Conservation (phyloP, 2,329 filamentous ascomycete genomes). For the Anisogramma anomala region DNA sequence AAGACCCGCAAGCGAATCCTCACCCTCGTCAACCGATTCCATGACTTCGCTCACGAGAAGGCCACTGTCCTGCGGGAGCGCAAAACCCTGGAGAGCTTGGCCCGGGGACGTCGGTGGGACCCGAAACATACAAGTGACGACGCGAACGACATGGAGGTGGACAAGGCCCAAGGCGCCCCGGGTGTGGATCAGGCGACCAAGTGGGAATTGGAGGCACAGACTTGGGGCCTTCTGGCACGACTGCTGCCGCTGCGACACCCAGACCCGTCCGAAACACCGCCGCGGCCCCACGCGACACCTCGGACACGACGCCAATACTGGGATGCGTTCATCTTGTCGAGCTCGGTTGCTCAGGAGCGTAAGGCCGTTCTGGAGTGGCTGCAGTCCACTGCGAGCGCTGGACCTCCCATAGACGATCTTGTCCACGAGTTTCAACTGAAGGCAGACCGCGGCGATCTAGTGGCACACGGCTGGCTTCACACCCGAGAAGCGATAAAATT, state of each 20-base stretch:
- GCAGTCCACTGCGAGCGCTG: conserved; percentile 60
- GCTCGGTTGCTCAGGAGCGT: conserved; percentile 65
- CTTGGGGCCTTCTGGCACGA: conserved; percentile 75
- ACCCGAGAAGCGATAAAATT: conserved; percentile 84
- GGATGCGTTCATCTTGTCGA: conserved; percentile 62
- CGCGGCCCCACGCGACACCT: conserved; percentile 16
- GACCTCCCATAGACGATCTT: conserved; percentile 62
- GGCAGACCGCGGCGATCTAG: conserved; percentile 68
- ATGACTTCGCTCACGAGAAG: conserved; percentile 40
- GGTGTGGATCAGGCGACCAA: conserved; percentile 39
- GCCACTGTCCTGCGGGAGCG: conserved; percentile 32
- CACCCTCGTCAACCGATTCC: conserved; percentile 55
- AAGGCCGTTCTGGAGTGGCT: conserved; percentile 77
- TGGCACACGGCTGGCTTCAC: conserved; percentile 84
- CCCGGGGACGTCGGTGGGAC: conserved; percentile 22
- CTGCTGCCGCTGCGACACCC: conserved; percentile 61
- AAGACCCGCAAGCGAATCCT: conserved; percentile 57
- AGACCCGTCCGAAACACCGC: conserved; percentile 21
- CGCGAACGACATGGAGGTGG: conserved; percentile 44
- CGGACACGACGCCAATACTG: conserved; percentile 34
- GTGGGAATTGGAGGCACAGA: conserved; percentile 75
- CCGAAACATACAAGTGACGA: conserved; percentile 25
- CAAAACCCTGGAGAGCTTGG: conserved; percentile 24
- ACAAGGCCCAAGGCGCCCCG: conserved; percentile 33
- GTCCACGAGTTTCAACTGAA: conserved; percentile 65